Evolutionary conservation across 192 early-diverging fungal species (phyloP).

Genomic region (Phycomyces nitens): DNA sequence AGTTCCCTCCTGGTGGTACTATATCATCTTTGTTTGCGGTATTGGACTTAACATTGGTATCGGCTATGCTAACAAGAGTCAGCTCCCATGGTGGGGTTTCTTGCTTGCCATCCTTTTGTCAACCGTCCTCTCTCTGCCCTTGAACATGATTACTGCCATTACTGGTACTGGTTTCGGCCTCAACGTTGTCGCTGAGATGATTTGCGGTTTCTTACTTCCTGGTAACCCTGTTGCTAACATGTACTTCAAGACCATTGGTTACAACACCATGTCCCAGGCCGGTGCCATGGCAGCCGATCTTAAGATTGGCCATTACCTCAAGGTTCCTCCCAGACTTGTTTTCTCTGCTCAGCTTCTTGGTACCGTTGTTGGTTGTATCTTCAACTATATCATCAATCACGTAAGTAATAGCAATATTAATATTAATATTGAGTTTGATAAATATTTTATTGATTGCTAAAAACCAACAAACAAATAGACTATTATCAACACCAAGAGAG

Average conservation of each 20-base stretch:
- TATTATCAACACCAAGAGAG: conserved; percentile 19
- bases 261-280: conserved; percentile 35
- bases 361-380: conserved; percentile 57
- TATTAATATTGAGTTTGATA: too few species aligned
- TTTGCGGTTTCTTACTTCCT: conserved; percentile 60
- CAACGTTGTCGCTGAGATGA: conserved; percentile 60
- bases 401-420: conserved; percentile 16
- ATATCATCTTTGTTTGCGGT: conserved; percentile 45
- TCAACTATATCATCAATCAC: conserved; percentile 52
- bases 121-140: conserved; percentile 41
- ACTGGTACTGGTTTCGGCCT: conserved; percentile 45
- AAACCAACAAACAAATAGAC: too few species aligned
- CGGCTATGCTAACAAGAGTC: conserved; percentile 27
- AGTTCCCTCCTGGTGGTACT: conserved; percentile 75
- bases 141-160: conserved; percentile 56
- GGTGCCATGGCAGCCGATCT: conserved; percentile 49
- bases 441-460: too few species aligned
- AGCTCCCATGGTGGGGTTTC: conserved; percentile 37
- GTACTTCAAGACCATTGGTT: conserved; percentile 55
- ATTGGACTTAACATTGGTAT: conserved; percentile 43
- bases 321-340: conserved; percentile 69
- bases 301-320: conserved; percentile 70
- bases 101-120: conserved; percentile 36
- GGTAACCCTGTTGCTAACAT: conserved; percentile 54
- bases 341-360: conserved; percentile 67